Evolutionary conservation across 1,284 basidiomycete species (phyloP).

Genomic region (Fomitopsis betulina): DNA sequence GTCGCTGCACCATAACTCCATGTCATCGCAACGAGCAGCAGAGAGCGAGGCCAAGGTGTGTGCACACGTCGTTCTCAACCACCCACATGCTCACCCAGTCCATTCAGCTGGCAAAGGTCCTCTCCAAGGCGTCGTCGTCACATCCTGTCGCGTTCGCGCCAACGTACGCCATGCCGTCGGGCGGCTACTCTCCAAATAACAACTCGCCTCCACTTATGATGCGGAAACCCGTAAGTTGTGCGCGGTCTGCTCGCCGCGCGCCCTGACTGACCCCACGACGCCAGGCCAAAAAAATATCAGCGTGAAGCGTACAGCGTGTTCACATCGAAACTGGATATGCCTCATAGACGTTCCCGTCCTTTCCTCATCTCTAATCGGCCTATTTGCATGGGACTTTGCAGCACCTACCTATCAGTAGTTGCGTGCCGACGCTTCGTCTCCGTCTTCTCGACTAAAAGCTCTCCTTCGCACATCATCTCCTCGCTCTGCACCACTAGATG

Average conservation of each 20-base stretch:
- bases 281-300: constrained; percentile 26
- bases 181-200: constrained; percentile 19
- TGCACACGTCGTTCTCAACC: not conserved
- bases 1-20: constrained; percentile 59
- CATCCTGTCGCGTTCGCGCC: constrained; percentile 13
- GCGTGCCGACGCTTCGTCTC: constrained; percentile 5
- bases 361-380: not conserved
- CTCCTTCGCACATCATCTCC: constrained; percentile 17
- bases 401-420: constrained; percentile 9
- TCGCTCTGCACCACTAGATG: constrained; percentile 25
- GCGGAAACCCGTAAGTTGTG: constrained; percentile 29
- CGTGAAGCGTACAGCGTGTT: constrained; percentile 6
- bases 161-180: constrained; percentile 12
- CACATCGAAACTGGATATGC: not conserved
- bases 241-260: not conserved
- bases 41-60: constrained; percentile 73
- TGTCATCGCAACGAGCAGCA: constrained; percentile 59
- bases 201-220: constrained; percentile 31
- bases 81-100: constrained; percentile 10
- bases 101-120: constrained; percentile 25
- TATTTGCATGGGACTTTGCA: constrained; percentile 26
- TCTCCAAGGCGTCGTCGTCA: constrained; percentile 23
- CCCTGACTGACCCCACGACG: not conserved
- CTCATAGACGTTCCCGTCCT: constrained; percentile 9
- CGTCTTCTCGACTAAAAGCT: constrained; percentile 18